Evolutionary conservation across 2,329 filamentous ascomycete species (phyloP), one percentile per base, ranked within the genome.

Genomic region (Diaporthe caulivora): DNA sequence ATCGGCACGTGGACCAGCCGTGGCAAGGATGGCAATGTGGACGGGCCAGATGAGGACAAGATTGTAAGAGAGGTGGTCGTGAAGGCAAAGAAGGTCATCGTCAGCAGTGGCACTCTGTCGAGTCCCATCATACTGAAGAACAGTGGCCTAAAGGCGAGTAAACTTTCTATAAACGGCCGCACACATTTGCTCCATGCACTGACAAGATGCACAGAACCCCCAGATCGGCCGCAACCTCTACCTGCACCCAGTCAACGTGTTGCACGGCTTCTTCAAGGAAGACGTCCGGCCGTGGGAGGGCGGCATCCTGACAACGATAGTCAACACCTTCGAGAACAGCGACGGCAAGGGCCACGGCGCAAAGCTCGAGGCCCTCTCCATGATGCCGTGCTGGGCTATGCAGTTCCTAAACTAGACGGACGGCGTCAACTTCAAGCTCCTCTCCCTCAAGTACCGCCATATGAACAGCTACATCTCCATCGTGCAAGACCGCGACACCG

Each of bases 211-310:
- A 9, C 78, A 91, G 85, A 98, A 97, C 80, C 87, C 87, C 5
- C 92, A 98, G 72, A 92, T 98, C 75, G 96, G 96, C 34, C 89
- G 88, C 9, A 94, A 98, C 78, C 89, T 98, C 4, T 87, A 97
- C 78, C 82, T 98, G 0, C 96, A 98, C 79, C 96, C 95, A 1
- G 92, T 91, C 79, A 88, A 87, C 78, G 80, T 86, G 11, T 78
- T 91, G 80, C 70, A 82, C n/a, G 92, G 88, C 1, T 85, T 92
- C 15, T 94, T 92, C 82, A 86, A 91, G 37, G 86, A 94, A 73
- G 90, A 92, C 55, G 86, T 92, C 40, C 87, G 86, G 17, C 90
- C 90, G 1, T 93, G 91, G 91, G 90, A 91, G 81, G 86, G 85
- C n/a, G 88, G 90, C 1, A 95, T 95, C 76, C 88, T 97, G 71